These are phyloP conservation scores for Yamadazyma triangularis DNA, from an alignment of 1,139 yeast genomes.

Conservation along the genomic window DNA sequence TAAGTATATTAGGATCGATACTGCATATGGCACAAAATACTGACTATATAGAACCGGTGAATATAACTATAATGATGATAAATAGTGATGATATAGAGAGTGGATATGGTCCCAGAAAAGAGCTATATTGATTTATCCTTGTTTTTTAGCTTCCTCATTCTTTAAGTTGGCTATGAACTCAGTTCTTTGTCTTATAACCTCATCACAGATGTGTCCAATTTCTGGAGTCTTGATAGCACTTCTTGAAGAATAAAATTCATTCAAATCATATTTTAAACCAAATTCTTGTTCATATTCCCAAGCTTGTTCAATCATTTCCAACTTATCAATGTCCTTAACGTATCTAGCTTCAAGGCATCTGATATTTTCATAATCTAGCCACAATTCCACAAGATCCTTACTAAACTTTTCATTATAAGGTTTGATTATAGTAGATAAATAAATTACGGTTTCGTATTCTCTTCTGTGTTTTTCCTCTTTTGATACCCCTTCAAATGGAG, in stretches of 20 bases:
- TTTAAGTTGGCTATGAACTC: constrained; percentile 10
- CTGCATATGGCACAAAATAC: too few relatives aligned
- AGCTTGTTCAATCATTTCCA: constrained; percentile 85
- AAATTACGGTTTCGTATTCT: constrained; percentile 70
- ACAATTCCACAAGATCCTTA: constrained; percentile 61
- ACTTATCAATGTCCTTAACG: constrained; percentile 92
- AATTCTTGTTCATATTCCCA: constrained; percentile 79
- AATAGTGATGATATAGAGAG: too few relatives aligned
- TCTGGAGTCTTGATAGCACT: constrained; percentile 66
- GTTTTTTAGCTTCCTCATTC: too few relatives aligned
- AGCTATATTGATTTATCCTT: too few relatives aligned
- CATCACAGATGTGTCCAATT: constrained; percentile 67
- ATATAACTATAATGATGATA: too few relatives aligned
- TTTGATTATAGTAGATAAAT: constrained; percentile 54
- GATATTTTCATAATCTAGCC: constrained; percentile 90
- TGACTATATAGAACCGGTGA: too few relatives aligned
- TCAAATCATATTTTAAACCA: constrained; percentile 53
- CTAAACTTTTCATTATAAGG: constrained; percentile 66
- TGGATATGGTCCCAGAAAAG: too few relatives aligned
- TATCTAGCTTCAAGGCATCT: constrained; percentile 79
- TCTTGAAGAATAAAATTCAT: constrained; percentile 67
- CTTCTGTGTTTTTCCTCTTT: constrained; percentile 74
- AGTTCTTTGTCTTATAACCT: constrained; percentile 54
- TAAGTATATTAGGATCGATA: too few relatives aligned
- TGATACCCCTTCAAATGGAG: constrained; percentile 75